A percentile compares a stretch with the other conserved stretches of the same genome.
Conservation (phyloP, 2,329 filamentous ascomycete species). For the Whalleya microplaca region DNA sequence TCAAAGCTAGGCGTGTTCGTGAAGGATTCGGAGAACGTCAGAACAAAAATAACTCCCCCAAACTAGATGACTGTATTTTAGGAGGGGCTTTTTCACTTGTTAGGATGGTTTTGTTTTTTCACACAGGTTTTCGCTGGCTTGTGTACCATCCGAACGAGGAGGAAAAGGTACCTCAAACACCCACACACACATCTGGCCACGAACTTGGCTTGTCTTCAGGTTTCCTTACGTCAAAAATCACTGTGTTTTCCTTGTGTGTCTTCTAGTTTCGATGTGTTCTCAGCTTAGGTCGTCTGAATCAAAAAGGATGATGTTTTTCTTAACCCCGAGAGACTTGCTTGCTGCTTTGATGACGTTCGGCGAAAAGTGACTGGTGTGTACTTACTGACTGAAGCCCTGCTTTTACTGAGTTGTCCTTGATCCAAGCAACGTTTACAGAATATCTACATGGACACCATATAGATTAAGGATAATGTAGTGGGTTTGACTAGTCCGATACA, state of each 20-base stretch:
- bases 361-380: slow-evolving; percentile 10
- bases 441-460: no score
- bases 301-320: slow-evolving; percentile 34
- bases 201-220: slow-evolving; percentile 33
- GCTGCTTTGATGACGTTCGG: slow-evolving; percentile 7
- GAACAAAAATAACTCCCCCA: slow-evolving; percentile 27
- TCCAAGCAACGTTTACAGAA: no score
- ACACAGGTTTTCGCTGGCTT: slow-evolving; percentile 22
- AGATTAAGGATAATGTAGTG: no score
- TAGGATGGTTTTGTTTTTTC: slow-evolving; percentile 17
- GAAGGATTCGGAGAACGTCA: slow-evolving; percentile 35
- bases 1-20: slow-evolving; percentile 32
- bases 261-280: slow-evolving; percentile 33
- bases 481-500: no score
- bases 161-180: slow-evolving; percentile 25
- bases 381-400: not conserved
- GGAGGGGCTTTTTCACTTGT: slow-evolving; percentile 30
- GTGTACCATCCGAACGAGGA: slow-evolving; percentile 30
- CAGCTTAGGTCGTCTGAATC: slow-evolving; percentile 34
- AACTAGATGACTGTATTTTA: slow-evolving; percentile 43
- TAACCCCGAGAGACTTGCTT: slow-evolving; percentile 14
- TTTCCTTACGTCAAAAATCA: slow-evolving; percentile 38
- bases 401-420: no score
- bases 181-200: slow-evolving; percentile 34
- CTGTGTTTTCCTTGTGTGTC: slow-evolving; percentile 36